Conservation (phyloP, 768 basidiomycete genomes). For the Auriscalpium microsporum region DNA sequence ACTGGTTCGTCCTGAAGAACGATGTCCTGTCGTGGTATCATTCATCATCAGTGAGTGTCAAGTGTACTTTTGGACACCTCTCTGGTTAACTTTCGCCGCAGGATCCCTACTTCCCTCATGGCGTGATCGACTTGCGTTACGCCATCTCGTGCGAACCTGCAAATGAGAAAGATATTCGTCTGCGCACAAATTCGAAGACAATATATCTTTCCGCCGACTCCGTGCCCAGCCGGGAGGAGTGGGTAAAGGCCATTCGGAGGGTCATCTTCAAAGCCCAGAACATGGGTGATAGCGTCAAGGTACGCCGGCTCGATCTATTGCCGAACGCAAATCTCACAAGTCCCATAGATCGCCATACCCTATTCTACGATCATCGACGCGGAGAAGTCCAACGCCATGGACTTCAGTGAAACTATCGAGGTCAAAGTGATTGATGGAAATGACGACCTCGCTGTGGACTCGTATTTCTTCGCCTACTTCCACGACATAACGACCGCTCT, state of each 20-base stretch:
- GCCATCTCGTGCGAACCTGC: conserved; percentile 80
- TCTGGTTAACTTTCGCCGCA: conserved; percentile 23
- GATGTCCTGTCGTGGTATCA: conserved; percentile 96
- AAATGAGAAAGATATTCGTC: conserved; percentile 70
- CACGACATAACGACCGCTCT: conserved; percentile 69
- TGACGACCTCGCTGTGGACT: conserved; percentile 71
- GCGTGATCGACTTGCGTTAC: conserved; percentile 92
- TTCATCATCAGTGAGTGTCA: conserved; percentile 65
- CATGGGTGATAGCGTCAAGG: conserved; percentile 93
- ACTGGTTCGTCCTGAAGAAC: conserved; percentile 96
- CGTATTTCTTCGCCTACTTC: conserved; percentile 95
- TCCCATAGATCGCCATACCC: conserved; percentile 80
- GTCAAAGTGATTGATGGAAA: conserved; percentile 82
- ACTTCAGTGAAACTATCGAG: conserved; percentile 95
- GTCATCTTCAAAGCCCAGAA: conserved; percentile 96
- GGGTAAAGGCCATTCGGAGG: conserved; percentile 92
- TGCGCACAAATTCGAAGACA: conserved; percentile 75
- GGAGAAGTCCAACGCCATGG: conserved; percentile 80
- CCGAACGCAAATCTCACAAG: not conserved
- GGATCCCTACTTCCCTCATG: conserved; percentile 98
- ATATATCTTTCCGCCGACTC: conserved; percentile 72
- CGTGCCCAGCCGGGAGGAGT: conserved; percentile 79
- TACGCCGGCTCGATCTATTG: conserved; percentile 20
- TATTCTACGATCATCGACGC: conserved; percentile 85
- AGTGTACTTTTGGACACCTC: not conserved